phyloP scores from a whole-genome alignment of 768 basidiomycete species.

The Piloderma croceum region DNA sequence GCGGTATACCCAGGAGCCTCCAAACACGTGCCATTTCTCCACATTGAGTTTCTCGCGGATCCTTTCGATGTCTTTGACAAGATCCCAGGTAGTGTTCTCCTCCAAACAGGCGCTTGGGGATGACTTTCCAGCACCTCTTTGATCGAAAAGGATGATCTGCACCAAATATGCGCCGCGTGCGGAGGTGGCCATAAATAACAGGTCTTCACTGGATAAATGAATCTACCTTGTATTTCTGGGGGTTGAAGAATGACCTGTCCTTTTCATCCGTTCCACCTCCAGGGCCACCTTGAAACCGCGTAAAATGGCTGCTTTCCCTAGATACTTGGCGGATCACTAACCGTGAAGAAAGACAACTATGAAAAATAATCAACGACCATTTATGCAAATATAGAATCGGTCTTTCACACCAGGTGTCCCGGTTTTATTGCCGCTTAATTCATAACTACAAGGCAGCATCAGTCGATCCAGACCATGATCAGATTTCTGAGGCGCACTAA shows the following conservation, averaged over 20 bases:
- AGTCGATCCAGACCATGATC: neutral
- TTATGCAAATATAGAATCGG: neutral
- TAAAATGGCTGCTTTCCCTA: neutral
- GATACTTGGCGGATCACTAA: slow-evolving; percentile 18
- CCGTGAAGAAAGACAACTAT: slow-evolving; percentile 80
- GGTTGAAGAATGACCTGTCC: slow-evolving; percentile 80
- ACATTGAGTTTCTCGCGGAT: slow-evolving; percentile 70
- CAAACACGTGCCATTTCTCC: slow-evolving; percentile 92
- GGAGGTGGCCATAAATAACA: neutral
- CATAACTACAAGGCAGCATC: slow-evolving; percentile 50
- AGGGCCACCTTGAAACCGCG: slow-evolving; percentile 53
- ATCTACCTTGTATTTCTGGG: slow-evolving; percentile 72
- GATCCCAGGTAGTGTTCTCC: slow-evolving; percentile 92
- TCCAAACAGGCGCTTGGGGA: slow-evolving; percentile 74
- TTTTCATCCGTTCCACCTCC: slow-evolving; percentile 66
- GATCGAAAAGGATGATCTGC: slow-evolving; percentile 84
- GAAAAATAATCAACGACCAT: slow-evolving; percentile 1
- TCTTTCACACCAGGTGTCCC: slow-evolving; percentile 64
- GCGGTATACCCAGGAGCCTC: slow-evolving; percentile 79
- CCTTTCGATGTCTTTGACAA: slow-evolving; percentile 85
- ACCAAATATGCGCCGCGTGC: slow-evolving; percentile 5
- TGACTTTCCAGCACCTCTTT: slow-evolving; percentile 84
- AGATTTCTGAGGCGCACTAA: slow-evolving; percentile 41
- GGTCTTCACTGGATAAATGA: too few species aligned
- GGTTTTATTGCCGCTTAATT: slow-evolving; percentile 71